Conservation (phyloP, 2,329 filamentous ascomycete species). For the Claviceps capensis region DNA sequence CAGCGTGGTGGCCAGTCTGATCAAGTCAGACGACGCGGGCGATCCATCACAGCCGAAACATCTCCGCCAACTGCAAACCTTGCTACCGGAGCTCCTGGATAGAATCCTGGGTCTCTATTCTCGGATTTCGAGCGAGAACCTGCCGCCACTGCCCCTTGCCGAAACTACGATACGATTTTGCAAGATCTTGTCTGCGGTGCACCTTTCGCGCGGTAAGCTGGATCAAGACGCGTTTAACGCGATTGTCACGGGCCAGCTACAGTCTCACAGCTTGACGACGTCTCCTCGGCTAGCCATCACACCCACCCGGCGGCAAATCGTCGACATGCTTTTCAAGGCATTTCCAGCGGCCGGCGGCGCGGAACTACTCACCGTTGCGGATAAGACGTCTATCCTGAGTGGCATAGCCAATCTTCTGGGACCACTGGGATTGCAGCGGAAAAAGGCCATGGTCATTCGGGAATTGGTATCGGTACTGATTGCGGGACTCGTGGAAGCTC, state of each 20-base stretch:
- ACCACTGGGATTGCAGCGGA: slow-evolving; percentile 65
- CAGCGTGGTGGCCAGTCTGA: slow-evolving; percentile 18
- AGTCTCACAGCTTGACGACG: slow-evolving; percentile 34
- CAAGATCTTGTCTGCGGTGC: slow-evolving; percentile 54
- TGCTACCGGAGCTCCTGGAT: slow-evolving; percentile 62
- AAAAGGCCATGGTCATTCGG: slow-evolving; percentile 80
- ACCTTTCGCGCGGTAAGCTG: slow-evolving; percentile 50
- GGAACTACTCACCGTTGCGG: slow-evolving; percentile 56
- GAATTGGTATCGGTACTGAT: slow-evolving; percentile 76
- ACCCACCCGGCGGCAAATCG: slow-evolving; percentile 49
- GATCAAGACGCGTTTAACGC: slow-evolving; percentile 46
- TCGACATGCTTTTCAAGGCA: slow-evolving; percentile 51
- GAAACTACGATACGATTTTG: slow-evolving; percentile 63
- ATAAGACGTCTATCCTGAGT: slow-evolving; percentile 66
- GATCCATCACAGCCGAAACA: slow-evolving; percentile 36
- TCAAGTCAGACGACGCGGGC: slow-evolving; percentile 15
- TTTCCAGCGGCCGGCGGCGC: slow-evolving; percentile 53
- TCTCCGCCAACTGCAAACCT: slow-evolving; percentile 37
- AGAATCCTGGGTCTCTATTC: slow-evolving; percentile 63
- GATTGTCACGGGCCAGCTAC: slow-evolving; percentile 48
- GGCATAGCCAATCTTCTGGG: slow-evolving; percentile 82
- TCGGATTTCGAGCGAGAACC: slow-evolving; percentile 53
- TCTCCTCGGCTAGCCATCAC: slow-evolving; percentile 41
- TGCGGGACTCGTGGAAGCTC: slow-evolving; percentile 73
- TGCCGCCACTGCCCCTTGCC: slow-evolving; percentile 57